Evolutionary conservation across 371 early-diverging fungal species (phyloP), one percentile per base, ranked within the genome.

Genomic region (Mortierella sp.): DNA sequence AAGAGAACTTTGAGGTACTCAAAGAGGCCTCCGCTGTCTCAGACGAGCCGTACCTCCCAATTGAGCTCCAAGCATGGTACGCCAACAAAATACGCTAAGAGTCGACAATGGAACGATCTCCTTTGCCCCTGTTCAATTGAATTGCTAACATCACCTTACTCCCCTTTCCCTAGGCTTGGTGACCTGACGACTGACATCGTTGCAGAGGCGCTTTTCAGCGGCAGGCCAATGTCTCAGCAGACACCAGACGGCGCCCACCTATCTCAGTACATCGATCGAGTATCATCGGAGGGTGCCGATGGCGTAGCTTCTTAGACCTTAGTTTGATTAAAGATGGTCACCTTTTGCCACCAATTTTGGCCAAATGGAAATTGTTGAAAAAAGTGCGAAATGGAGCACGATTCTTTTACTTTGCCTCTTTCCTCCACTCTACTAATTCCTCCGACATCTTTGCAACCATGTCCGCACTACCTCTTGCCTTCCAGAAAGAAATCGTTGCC

Each of bases 401-500:
- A 10, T 31, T 47, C 44, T 34, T 6, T 5, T 5, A 24, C 38
- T 34, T 73, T 19, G 7, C 13, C 57, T 28, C 52, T 65, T 52
- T 48, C 54, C 31, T 63, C 31, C 21, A 6, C 63, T 60, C 60
- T 4, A 31, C 38, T 65, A 73, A 34, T 55, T 55, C n/a, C 4
- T 57, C 58, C 19, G 5, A 3, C 42, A 38, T 74, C 38, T 9
- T 34, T 31, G 14, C 68, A 48, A 72, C 42, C 70, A 80, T 74
- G 77, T 77, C 84, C 2, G 50, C 87, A 24, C 54, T 89, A 16
- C 84, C 85, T 11, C 78, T 96, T 21, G 90, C 91, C 80, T 96
- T 94, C 77, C 96, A 96, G 78, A 92, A 92, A 47, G 91, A 92
- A 76, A 94, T 96, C 72, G 81, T 96, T 3, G 91, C 92, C 48